Conservation (phyloP, 345 rosid species). For the Clausena lansium region DNA sequence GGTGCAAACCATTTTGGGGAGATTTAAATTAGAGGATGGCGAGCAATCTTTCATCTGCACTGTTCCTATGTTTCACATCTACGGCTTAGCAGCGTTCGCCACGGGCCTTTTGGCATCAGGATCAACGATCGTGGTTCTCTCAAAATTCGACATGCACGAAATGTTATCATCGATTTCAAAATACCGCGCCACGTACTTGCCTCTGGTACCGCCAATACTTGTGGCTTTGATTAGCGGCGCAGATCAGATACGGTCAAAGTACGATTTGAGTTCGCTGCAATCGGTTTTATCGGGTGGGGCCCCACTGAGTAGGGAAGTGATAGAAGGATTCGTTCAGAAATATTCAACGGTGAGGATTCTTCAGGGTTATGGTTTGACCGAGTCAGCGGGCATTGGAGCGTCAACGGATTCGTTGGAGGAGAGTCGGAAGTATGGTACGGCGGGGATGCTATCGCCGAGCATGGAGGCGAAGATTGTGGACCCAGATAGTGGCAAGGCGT, state of each 20-base stretch:
- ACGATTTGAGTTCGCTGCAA: constrained; percentile 61
- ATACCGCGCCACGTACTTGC: constrained; percentile 54
- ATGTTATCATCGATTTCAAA: constrained; percentile 59
- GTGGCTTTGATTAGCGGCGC: constrained; percentile 60
- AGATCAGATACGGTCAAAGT: constrained; percentile 41
- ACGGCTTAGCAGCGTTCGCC: constrained; percentile 69
- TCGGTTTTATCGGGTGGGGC: constrained; percentile 69
- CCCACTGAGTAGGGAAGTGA: constrained; percentile 73
- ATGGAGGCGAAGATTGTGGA: constrained; percentile 76
- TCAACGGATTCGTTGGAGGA: constrained; percentile 60
- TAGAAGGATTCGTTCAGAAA: constrained; percentile 55
- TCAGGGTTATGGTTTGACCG: constrained; percentile 79
- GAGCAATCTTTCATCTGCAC: constrained; percentile 65
- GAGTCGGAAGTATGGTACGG: constrained; percentile 70
- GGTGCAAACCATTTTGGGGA: constrained; percentile 40
- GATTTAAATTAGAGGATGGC: constrained; percentile 32
- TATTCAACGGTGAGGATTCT: constrained; percentile 53
- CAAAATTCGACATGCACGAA: constrained; percentile 68
- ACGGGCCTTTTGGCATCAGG: constrained; percentile 67
- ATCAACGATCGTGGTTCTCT: constrained; percentile 60
- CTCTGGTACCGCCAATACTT: constrained; percentile 62
- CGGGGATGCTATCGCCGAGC: constrained; percentile 56
- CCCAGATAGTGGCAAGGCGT: constrained; percentile 49
- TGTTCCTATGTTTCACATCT: constrained; percentile 89
- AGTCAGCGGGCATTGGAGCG: constrained; percentile 71